Evolutionary conservation across 2,329 filamentous ascomycete genomes (phyloP), one percentile per base, ranked within the genome.

Genomic region (Penicillium capsulatum): DNA sequence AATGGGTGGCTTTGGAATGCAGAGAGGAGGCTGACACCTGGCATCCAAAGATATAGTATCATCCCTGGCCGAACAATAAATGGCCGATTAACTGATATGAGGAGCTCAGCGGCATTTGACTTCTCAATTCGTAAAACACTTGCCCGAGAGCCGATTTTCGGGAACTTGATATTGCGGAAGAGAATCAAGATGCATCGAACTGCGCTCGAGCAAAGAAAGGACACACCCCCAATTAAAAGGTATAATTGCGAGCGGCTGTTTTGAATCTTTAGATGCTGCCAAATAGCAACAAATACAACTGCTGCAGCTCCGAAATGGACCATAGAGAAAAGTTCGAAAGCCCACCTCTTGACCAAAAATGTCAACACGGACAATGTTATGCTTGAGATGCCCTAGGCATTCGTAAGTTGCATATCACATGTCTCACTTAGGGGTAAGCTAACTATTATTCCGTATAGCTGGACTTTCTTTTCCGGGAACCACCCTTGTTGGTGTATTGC

Each of bases 1-100:
- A 58, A 62, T 15, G 48, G 48, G 49, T 62, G 51, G 36, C 20
- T 55, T 34, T 56, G 7, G 20, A 47, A 20, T 26, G 28, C 28
- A 14, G 50, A 53, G 17, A 47, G 50, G 11, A 48, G 31, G 39
- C 47, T 54, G 16, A 55, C 31, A 17, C 36, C 20, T 16, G 45
- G 47, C n/a, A 57, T 48, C 38, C 37, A 55, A 24, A 55, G 27
- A 31, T 55, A 44, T 10, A 57, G 22, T 31, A 38, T 45, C 29
- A 53, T 42, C 11, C 47, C 36, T 20, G 47, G 34, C 35, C 44
- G 9, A 15, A 48, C 32, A 9, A 24, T 17, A 34, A 47, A 51
- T 11, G 44, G 45, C 30, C 40, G 31, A 17, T 40, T 38, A 2
- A 49, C 19, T 13, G 38, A 36, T 8, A 55, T 33, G 5, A 36